phyloP scores from a whole-genome alignment of 768 basidiomycete genomes.

The Amanita polypyramis region DNA sequence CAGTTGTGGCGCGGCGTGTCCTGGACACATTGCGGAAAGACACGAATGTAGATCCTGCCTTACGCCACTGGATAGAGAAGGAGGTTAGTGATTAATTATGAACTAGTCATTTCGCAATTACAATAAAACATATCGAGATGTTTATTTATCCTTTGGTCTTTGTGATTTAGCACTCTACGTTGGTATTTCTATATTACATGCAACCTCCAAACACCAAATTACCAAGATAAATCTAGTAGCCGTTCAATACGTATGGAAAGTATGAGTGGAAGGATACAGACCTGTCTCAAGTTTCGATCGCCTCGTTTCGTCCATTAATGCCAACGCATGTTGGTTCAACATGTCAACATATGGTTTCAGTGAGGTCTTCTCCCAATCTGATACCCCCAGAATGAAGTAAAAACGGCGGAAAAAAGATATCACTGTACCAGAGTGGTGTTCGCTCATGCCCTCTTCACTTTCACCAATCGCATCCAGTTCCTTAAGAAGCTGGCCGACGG shows the following conservation, averaged over 20 bases:
- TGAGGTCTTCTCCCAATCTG: slow-evolving; percentile 82
- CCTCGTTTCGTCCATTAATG: slow-evolving; percentile 48
- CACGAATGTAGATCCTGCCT: slow-evolving; percentile 20
- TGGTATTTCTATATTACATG: too few relatives aligned
- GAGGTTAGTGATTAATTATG: slow-evolving; percentile 23
- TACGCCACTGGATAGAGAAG: slow-evolving; percentile 41
- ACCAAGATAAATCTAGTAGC: slow-evolving; percentile 24
- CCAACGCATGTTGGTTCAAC: slow-evolving; percentile 62
- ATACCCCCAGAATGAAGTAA: slow-evolving; percentile 3
- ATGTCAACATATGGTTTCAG: slow-evolving; percentile 85
- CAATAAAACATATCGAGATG: too few relatives aligned
- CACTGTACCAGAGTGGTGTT: slow-evolving; percentile 39
- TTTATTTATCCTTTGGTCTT: background rate
- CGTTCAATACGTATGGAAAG: background rate
- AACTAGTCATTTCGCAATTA: background rate
- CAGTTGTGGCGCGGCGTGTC: slow-evolving; percentile 45
- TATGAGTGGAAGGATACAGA: slow-evolving; percentile 10
- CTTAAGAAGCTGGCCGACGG: slow-evolving; percentile 67
- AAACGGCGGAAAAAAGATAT: background rate
- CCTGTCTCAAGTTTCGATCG: slow-evolving; percentile 36
- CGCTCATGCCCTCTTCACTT: slow-evolving; percentile 21
- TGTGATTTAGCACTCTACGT: background rate
- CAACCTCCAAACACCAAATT: slow-evolving; percentile 2
- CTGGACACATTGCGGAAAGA: slow-evolving; percentile 34
- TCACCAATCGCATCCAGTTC: slow-evolving; percentile 52